Evolutionary conservation across 2,329 filamentous ascomycete genomes (phyloP).

Genomic region (Escovopsis weberi): DNA sequence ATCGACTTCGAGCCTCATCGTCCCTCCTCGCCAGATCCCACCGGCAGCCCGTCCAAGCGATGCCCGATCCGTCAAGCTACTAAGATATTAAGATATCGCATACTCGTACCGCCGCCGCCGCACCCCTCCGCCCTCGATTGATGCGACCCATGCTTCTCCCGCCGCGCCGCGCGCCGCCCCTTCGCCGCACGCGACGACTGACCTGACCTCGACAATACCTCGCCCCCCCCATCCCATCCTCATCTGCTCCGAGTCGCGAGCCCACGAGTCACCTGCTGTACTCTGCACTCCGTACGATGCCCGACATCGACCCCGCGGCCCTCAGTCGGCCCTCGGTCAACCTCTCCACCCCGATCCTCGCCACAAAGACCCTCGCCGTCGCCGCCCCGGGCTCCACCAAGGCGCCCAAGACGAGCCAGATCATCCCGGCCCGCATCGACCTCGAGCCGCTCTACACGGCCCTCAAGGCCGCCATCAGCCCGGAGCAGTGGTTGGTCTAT

Average conservation of each 20-base stretch:
- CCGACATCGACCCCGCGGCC: slow-evolving; percentile 57
- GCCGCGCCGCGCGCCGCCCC: slow-evolving; percentile 30
- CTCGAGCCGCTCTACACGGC: slow-evolving; percentile 49
- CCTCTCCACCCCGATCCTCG: slow-evolving; percentile 43
- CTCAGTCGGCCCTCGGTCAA: slow-evolving; percentile 46
- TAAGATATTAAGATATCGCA: too few species aligned
- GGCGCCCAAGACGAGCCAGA: slow-evolving; percentile 43
- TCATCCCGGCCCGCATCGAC: slow-evolving; percentile 52
- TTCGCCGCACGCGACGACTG: slow-evolving; percentile 32
- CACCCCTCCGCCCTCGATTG: slow-evolving; percentile 19
- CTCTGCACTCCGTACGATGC: slow-evolving; percentile 37
- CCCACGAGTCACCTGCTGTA: too few species aligned
- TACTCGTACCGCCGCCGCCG: slow-evolving; percentile 28
- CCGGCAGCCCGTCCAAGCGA: slow-evolving; percentile 25
- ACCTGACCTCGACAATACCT: slow-evolving; percentile 16
- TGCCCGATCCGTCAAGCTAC: slow-evolving; percentile 31
- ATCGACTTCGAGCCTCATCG: too few species aligned
- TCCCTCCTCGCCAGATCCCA: too few species aligned
- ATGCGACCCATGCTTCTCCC: slow-evolving; percentile 29
- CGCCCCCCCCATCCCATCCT: too few species aligned
- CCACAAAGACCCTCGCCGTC: slow-evolving; percentile 42
- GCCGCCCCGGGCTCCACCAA: slow-evolving; percentile 35
- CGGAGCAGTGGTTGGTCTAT: slow-evolving; percentile 49
- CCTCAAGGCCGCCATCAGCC: slow-evolving; percentile 43
- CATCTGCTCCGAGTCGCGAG: too few species aligned